Evolutionary conservation across 2,329 filamentous ascomycete species (phyloP), one percentile per base, ranked within the genome.

Genomic region (Aspergillus brasiliensis): DNA sequence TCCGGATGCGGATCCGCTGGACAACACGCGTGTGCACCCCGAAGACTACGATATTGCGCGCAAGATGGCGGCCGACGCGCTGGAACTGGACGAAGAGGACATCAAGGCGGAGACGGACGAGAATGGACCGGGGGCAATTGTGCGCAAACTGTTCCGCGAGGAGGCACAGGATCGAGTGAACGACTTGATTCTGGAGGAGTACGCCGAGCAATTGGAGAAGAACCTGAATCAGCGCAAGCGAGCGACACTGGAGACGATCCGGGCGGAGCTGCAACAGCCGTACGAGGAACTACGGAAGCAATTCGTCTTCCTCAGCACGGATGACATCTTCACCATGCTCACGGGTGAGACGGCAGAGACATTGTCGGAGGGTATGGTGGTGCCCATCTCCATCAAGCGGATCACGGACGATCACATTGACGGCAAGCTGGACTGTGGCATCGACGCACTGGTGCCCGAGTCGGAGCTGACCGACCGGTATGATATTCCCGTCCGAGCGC

Each of bases 11-110:
- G 95, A 99, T 73, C 96, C 96, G 60, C 83, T 99, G 25, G 95
- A 99, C 77, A 96, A 95, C 73, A 99, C 95, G 49, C 91, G 95
- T 80, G 92, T 99, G 17, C 95, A 99, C 71, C 95, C 95, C 1
- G 95, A 99, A 80, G 95, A 99, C 74, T 99, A 99, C 76, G 95
- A 99, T 68, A 88, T 99, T 62, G 95, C 92, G 51, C 91, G 94
- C 68, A 99, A 99, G 79, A 98, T 99, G 89, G 95, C 95, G 19
- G 95, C 95, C 3, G 95, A 99, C 81, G 95, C 95, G 15, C 82
- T 99, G 51, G 94, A 97, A 73, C 84, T 99, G 66, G 95, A 99
- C 68, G 95, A 99, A 78, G 95, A 99, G 80, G 95, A 99, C 70
- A 92, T 99, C 73, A 96, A 97, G 77, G 92, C 91, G 1, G 93